Percentiles rank a stretch among this genome's conserved stretches.
Conservation (phyloP, 805 yeast species). For the Komagataella kurtzmanii region DNA sequence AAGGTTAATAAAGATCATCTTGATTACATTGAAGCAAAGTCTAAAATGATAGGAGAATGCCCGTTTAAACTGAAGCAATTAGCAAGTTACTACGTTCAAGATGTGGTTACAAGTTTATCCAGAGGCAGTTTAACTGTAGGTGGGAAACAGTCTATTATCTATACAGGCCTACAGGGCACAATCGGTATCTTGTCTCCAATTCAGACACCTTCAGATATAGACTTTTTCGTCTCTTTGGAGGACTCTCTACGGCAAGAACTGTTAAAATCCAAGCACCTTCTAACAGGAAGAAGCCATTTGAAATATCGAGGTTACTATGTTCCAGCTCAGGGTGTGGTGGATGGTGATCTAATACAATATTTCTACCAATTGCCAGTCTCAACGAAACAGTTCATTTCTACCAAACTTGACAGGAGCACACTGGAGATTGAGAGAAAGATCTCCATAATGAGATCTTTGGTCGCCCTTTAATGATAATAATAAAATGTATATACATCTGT, state of each 20-base stretch:
- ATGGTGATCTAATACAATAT: constrained; percentile 76
- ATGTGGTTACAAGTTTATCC: constrained; percentile 51
- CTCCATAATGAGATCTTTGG: constrained; percentile 34
- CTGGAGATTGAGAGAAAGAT: constrained; percentile 37
- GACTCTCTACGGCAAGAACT: constrained; percentile 22
- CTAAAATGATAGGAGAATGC: constrained; percentile 29
- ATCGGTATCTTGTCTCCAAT: constrained; percentile 67
- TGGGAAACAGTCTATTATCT: constrained; percentile 54
- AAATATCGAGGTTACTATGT: constrained; percentile 67
- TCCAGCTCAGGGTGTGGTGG: constrained; percentile 68
- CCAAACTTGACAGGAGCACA: constrained; percentile 30
- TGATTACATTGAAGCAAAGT: constrained; percentile 18
- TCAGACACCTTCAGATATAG: constrained; percentile 43
- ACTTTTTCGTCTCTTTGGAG: constrained; percentile 44
- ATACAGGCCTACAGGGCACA: constrained; percentile 72
- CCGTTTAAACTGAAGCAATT: constrained; percentile 36
- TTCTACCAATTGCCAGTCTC: constrained; percentile 24
- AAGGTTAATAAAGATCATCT: constrained; percentile 34
- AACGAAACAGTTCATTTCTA: constrained; percentile 23
- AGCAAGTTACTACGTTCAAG: constrained; percentile 54
- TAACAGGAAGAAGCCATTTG: constrained; percentile 50
- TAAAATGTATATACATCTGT: background rate
- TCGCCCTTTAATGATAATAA: constrained; percentile 12
- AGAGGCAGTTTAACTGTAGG: constrained; percentile 42
- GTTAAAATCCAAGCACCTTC: constrained; percentile 19